Conservation (phyloP, 495 filamentous ascomycete species). For the Daldinia childiae region DNA sequence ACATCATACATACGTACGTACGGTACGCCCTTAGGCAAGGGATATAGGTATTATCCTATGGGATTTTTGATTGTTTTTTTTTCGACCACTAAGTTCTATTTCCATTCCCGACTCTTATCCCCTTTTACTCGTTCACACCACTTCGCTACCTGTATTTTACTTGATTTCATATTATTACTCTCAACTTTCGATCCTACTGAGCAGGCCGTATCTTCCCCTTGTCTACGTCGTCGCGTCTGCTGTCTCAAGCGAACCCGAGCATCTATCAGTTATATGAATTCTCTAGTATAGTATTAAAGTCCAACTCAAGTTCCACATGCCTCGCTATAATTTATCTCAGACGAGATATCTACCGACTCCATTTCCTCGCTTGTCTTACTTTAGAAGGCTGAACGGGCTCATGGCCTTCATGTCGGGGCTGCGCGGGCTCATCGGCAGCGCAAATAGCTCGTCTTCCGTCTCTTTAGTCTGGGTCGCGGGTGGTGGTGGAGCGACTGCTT, state of each 20-base stretch:
- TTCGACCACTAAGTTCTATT: not conserved
- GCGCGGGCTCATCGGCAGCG: conserved; percentile 79
- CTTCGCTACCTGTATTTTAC: not conserved
- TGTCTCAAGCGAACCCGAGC: not conserved
- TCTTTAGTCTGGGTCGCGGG: conserved; percentile 51
- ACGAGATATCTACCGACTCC: not conserved
- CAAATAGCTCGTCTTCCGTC: conserved; percentile 79
- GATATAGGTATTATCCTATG: not conserved
- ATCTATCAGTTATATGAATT: not conserved
- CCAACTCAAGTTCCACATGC: not conserved
- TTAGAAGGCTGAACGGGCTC: conserved; percentile 72
- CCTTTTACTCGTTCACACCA: not conserved
- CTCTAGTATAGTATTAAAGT: not conserved
- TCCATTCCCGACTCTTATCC: not conserved
- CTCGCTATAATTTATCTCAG: not conserved
- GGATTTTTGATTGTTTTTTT: not conserved
- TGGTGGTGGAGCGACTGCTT: conserved; percentile 43
- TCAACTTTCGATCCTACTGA: not conserved
- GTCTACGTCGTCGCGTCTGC: not conserved
- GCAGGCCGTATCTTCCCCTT: not conserved
- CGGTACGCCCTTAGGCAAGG: no score
- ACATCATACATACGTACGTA: no score
- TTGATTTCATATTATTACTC: not conserved
- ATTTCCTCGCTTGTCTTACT: conserved; percentile 14
- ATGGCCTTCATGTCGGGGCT: conserved; percentile 76